Evolutionary conservation across 148 eudicot genomes (phyloP), one percentile per base, ranked within the genome.

Genomic region (Limonium bicolor): DNA sequence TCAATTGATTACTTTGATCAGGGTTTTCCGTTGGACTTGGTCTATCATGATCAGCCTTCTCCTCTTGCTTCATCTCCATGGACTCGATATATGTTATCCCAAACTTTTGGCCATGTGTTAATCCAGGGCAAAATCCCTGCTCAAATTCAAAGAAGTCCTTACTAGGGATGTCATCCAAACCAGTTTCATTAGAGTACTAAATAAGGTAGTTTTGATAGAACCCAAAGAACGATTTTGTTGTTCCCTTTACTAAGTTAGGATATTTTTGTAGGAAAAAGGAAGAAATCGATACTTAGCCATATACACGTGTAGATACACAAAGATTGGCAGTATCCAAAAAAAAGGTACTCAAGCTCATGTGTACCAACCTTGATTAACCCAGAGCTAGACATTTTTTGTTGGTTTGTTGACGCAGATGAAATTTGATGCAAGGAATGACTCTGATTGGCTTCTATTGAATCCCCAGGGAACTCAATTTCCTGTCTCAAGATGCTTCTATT

Each of bases 121-220:
- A 75, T 35, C 94, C 96, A 2, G 74, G 94, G 53, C 96, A 83
- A 57, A 70, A 43, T 18, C 96, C 96, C 96, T 86, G 73, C 35
- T 43, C 8, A 54, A 30, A 36, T n/a, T 67, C 23, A 33, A 18
- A 29, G 15, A n/a, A 15, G 20, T 6, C 24, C 37, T 43, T 31
- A 6, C 11, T 25, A 23, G 48, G 4, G 22, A 22, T 41, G 14
- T 6, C 22, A 7, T 35, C 2, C 14, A n/a, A 35, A 10, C 14
- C 12, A 35, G 4, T 1, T 5, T 3, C 4, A 2, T 8, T 5
- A 35, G 12, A 5, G 16, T 35, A 35, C 5, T 8, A 19, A 35
- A 35, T 6, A 5, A 35, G 38, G 17, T 35, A 35, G 4, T 8
- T n/a, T n/a, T 11, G 3, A 35, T 5, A 35, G 16, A 35, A 13